Evolutionary conservation across 1,284 basidiomycete genomes (phyloP).

Genomic region (Cutaneotrichosporon sp.): DNA sequence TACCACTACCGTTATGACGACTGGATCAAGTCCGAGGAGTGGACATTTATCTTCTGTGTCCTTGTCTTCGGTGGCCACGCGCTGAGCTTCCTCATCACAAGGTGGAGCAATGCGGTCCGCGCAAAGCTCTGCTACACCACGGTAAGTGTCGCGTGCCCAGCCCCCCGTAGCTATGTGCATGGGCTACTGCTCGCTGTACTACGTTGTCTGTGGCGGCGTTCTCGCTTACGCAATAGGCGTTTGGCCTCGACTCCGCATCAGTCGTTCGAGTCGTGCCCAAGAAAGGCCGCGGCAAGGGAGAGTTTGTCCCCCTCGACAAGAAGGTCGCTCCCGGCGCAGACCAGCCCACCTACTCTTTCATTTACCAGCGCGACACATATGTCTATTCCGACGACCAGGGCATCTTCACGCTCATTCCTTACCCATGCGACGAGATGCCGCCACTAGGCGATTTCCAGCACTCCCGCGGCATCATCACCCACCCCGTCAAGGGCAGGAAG

Average conservation of each 20-base stretch:
- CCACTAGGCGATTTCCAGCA: conserved; percentile 64
- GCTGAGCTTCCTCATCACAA: conserved; percentile 84
- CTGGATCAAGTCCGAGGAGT: conserved; percentile 87
- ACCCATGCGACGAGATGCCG: conserved; percentile 75
- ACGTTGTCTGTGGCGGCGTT: too few relatives aligned
- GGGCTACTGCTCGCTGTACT: too few relatives aligned
- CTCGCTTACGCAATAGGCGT: too few relatives aligned
- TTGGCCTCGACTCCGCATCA: conserved; percentile 65
- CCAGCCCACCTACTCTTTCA: conserved; percentile 70
- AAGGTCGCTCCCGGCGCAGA: conserved; percentile 55
- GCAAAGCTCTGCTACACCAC: conserved; percentile 65
- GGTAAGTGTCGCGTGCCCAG: conserved; percentile 32
- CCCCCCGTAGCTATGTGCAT: too few relatives aligned
- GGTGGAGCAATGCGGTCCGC: conserved; percentile 78
- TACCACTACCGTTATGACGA: conserved; percentile 81
- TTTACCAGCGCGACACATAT: conserved; percentile 94
- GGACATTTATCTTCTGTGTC: conserved; percentile 91
- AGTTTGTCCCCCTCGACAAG: conserved; percentile 74
- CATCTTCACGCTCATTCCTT: conserved; percentile 77
- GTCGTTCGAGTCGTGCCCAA: conserved; percentile 80
- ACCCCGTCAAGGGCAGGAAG: conserved; percentile 15
- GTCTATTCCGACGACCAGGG: conserved; percentile 57
- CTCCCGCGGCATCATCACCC: conserved; percentile 52
- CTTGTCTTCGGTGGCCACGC: conserved; percentile 81
- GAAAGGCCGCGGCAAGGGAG: conserved; percentile 81